These are phyloP conservation scores for Metschnikowia lachancei DNA, from an alignment of 805 yeast species.

Conservation along the genomic window DNA sequence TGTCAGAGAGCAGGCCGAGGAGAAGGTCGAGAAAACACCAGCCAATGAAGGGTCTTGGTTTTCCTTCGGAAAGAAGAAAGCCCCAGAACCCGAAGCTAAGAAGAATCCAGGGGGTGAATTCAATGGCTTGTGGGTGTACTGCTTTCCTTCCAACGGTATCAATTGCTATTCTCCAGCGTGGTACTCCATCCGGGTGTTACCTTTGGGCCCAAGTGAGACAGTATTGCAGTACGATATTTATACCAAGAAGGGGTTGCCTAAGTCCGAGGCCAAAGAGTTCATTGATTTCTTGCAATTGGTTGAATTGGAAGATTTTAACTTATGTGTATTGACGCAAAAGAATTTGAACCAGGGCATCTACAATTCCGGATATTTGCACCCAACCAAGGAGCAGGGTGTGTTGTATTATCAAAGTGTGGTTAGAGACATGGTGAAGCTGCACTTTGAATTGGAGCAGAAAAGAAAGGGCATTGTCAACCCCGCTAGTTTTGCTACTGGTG, in stretches of 20 bases:
- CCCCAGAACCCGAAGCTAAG: conserved; percentile 28
- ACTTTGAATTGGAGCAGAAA: conserved; percentile 44
- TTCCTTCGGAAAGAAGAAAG: conserved; percentile 43
- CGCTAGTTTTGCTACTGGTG: conserved; percentile 43
- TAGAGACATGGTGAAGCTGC: conserved; percentile 56
- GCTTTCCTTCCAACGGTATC: conserved; percentile 59
- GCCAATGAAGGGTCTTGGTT: conserved; percentile 46
- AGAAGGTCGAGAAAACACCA: conserved; percentile 1
- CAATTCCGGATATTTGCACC: conserved; percentile 58
- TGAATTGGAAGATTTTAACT: conserved; percentile 57
- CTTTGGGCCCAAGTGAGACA: conserved; percentile 52
- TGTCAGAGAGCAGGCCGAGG: conserved; percentile 32
- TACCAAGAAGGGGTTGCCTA: conserved; percentile 56
- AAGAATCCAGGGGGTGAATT: conserved; percentile 58
- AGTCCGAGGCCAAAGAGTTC: conserved; percentile 55
- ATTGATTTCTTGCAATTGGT: conserved; percentile 62
- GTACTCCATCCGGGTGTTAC: conserved; percentile 61
- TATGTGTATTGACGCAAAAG: conserved; percentile 58
- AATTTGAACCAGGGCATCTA: conserved; percentile 61
- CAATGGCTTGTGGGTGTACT: conserved; percentile 62
- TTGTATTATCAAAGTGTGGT: conserved; percentile 55
- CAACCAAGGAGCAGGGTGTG: conserved; percentile 57
- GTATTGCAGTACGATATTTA: conserved; percentile 59
- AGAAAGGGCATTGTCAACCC: conserved; percentile 52
- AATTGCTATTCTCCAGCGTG: conserved; percentile 68